phyloP scores from a whole-genome alignment of 129 eudicot species.

The Saposhnikovia divaricata region DNA sequence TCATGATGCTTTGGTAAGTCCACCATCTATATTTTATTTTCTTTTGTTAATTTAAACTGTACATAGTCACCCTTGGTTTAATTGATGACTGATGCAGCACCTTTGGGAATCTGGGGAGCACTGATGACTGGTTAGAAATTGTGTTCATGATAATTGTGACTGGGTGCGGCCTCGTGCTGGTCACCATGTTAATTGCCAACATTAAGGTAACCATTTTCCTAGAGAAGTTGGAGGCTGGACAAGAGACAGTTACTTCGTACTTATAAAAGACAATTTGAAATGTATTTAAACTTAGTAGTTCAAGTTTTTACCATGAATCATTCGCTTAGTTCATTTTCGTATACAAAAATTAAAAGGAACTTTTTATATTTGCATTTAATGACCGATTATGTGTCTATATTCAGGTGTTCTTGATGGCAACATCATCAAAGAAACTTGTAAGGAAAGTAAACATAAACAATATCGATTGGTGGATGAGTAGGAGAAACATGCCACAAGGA shows the following conservation, averaged over 20 bases:
- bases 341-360: not conserved
- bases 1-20: constrained; percentile 1
- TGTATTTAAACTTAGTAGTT: not conserved
- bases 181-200: constrained; percentile 1
- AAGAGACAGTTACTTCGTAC: not conserved
- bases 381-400: not conserved
- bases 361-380: not conserved
- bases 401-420: not conserved
- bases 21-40: not conserved
- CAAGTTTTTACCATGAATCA: not conserved
- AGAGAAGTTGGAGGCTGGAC: not conserved
- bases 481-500: constrained; percentile 5
- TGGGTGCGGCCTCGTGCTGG: not conserved
- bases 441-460: not conserved
- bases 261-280: not conserved
- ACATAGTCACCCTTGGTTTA: not conserved
- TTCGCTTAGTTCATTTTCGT: not conserved
- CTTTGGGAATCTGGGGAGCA: not conserved
- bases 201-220: not conserved
- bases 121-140: not conserved
- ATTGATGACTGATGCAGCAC: not conserved
- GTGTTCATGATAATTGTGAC: not conserved
- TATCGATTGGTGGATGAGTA: not conserved
- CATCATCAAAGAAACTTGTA: not conserved
- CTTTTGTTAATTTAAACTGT: not conserved